Evolutionary conservation across 805 yeast genomes (phyloP).

Genomic region (Ogataea philodendri): DNA sequence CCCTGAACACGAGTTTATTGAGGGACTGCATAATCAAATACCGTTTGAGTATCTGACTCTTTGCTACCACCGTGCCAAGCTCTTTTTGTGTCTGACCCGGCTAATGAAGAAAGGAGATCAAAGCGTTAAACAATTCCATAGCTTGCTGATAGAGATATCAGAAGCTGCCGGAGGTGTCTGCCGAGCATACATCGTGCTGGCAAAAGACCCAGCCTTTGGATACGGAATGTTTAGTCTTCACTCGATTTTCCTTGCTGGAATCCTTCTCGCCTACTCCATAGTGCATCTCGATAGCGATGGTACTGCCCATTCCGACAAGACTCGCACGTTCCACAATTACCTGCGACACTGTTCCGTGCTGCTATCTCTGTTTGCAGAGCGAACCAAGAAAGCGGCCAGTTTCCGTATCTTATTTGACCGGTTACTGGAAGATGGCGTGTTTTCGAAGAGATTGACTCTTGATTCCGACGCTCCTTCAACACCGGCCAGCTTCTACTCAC

Average conservation of each 20-base stretch:
- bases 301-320: neutral
- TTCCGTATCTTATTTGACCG: slow-evolving; percentile 19
- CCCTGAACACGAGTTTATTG: slow-evolving; percentile 10
- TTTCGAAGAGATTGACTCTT: slow-evolving; percentile 1
- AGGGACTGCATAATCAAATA: slow-evolving; percentile 15
- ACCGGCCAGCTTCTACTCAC: slow-evolving; percentile 3
- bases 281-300: slow-evolving; percentile 11
- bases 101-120: slow-evolving; percentile 10
- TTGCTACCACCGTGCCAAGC: slow-evolving; percentile 19
- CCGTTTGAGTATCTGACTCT: slow-evolving; percentile 16
- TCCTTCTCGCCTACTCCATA: slow-evolving; percentile 18
- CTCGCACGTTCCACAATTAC: slow-evolving; percentile 17
- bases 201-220: slow-evolving; percentile 15
- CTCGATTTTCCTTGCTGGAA: slow-evolving; percentile 19
- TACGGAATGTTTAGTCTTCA: slow-evolving; percentile 22
- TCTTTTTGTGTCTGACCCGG: slow-evolving; percentile 14
- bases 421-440: slow-evolving; percentile 17
- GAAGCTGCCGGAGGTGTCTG: slow-evolving; percentile 23
- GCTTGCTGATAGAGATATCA: slow-evolving; percentile 9
- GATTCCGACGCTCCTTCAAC: slow-evolving; percentile 2
- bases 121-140: slow-evolving; percentile 4
- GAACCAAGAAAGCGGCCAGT: slow-evolving; percentile 22
- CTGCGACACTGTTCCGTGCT: slow-evolving; percentile 20
- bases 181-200: slow-evolving; percentile 13
- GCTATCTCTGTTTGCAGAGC: slow-evolving; percentile 17